A percentile compares a stretch with the other conserved stretches of the same genome.
Conservation (phyloP, 805 yeast genomes). For the Hanseniaspora hatyaiensis region DNA sequence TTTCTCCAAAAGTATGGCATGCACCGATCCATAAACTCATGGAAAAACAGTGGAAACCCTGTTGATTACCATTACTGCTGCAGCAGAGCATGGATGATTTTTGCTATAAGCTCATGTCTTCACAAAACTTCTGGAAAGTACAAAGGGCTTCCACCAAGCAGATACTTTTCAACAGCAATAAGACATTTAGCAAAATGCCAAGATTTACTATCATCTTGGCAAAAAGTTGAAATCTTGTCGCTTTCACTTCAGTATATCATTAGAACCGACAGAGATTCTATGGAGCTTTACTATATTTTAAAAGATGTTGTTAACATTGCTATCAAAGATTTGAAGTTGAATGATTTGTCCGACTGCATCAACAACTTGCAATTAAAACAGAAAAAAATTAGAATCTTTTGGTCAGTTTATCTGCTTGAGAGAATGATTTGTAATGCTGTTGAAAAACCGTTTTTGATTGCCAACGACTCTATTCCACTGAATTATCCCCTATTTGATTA, state of each 20-base stretch:
- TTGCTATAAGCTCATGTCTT: constrained; percentile 41
- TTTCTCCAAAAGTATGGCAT: constrained; percentile 3
- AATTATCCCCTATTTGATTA: constrained; percentile 42
- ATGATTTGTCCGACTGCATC: constrained; percentile 21
- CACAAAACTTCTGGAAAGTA: constrained; percentile 48
- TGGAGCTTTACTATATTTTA: constrained; percentile 42
- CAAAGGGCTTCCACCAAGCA: constrained; percentile 42
- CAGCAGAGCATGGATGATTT: constrained; percentile 46
- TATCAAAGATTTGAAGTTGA: constrained; percentile 24
- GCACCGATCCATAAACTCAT: neutral
- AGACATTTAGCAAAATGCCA: constrained; percentile 42
- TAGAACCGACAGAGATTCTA: constrained; percentile 50
- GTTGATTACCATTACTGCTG: constrained; percentile 39
- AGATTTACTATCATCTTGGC: constrained; percentile 31
- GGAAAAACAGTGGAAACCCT: constrained; percentile 32
- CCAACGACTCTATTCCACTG: constrained; percentile 35
- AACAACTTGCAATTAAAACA: constrained; percentile 25
- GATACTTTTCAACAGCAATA: constrained; percentile 49
- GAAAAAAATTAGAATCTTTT: constrained; percentile 43
- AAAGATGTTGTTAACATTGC: constrained; percentile 42
- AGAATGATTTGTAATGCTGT: constrained; percentile 52
- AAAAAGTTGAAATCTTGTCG: constrained; percentile 43
- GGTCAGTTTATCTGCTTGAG: constrained; percentile 54
- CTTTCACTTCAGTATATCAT: constrained; percentile 44
- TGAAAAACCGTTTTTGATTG: constrained; percentile 45